These are phyloP conservation scores for Sporothrix euskadiensis DNA, from an alignment of 2,329 filamentous ascomycete species.

Conservation along the genomic window DNA sequence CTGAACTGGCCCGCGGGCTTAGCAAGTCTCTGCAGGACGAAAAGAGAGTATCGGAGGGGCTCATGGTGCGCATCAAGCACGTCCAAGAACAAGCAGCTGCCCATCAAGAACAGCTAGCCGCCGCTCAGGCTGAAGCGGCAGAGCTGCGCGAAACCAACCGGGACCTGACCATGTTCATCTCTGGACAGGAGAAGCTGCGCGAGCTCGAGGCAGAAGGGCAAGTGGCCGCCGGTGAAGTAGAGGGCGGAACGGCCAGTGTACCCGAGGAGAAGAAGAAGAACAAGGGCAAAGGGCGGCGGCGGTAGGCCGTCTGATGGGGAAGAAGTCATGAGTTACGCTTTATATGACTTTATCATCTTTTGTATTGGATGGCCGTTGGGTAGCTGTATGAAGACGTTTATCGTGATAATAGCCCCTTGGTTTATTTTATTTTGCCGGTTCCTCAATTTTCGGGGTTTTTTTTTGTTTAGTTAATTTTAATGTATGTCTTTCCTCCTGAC, in stretches of 20 bases:
- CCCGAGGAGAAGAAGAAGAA: conserved; percentile 58
- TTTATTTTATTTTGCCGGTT: neutral
- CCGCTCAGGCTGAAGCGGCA: conserved; percentile 61
- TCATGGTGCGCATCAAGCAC: conserved; percentile 79
- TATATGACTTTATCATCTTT: neutral
- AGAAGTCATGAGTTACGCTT: neutral
- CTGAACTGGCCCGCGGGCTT: conserved; percentile 72
- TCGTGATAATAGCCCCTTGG: neutral
- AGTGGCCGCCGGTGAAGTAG: conserved; percentile 68
- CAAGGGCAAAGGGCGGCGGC: conserved; percentile 29
- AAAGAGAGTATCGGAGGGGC: conserved; percentile 75
- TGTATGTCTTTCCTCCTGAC: neutral
- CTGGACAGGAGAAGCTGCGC: conserved; percentile 76
- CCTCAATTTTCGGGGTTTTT: neutral
- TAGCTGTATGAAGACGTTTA: neutral
- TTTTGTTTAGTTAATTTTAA: neutral
- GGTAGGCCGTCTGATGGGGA: conserved; percentile 2
- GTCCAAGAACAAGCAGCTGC: conserved; percentile 63
- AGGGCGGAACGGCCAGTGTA: conserved; percentile 69
- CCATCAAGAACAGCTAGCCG: conserved; percentile 58
- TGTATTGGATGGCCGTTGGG: neutral
- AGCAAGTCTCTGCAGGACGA: conserved; percentile 80
- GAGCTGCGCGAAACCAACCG: conserved; percentile 84
- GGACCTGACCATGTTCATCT: conserved; percentile 85
- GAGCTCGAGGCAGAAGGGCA: conserved; percentile 63